These are phyloP conservation scores for Septoria petroselini DNA, from an alignment of 2,329 filamentous ascomycete genomes.

Conservation along the genomic window DNA sequence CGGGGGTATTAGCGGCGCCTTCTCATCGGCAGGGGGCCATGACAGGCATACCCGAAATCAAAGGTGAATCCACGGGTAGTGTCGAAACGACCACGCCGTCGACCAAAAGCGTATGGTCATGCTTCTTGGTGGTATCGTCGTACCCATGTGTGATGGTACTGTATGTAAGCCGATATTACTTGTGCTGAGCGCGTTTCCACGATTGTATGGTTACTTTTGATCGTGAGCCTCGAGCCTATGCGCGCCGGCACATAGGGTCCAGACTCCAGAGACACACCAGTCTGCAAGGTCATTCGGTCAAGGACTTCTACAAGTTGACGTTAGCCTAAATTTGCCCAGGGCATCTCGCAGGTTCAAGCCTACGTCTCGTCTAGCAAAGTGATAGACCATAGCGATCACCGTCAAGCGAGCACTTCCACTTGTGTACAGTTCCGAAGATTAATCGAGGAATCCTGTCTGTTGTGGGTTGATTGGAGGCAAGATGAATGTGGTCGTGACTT, in stretches of 20 bases:
- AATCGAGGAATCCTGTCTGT: conserved; percentile 1
- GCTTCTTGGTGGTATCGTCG: conserved; percentile 1
- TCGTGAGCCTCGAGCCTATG: not conserved
- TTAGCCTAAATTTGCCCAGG: too few species aligned
- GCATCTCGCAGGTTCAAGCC: too few species aligned
- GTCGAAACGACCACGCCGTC: not conserved
- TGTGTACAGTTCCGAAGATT: not conserved
- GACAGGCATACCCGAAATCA: not conserved
- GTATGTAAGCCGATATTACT: not conserved
- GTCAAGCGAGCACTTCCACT: conserved; percentile 2
- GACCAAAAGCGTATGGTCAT: not conserved
- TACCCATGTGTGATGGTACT: not conserved
- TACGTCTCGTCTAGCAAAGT: conserved; percentile 3
- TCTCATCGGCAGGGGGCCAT: not conserved
- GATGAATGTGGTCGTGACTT: not conserved
- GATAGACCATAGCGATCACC: not conserved
- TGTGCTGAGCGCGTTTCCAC: too few species aligned
- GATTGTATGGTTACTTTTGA: not conserved
- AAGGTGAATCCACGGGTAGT: not conserved
- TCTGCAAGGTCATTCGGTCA: not conserved
- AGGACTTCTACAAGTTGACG: not conserved
- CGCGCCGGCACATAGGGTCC: not conserved
- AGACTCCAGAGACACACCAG: conserved; percentile 8
- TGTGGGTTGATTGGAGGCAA: not conserved
- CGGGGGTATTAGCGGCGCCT: too few species aligned